These are phyloP conservation scores for Ganoderma boninense DNA, from an alignment of 1,284 basidiomycete genomes.

Conservation along the genomic window DNA sequence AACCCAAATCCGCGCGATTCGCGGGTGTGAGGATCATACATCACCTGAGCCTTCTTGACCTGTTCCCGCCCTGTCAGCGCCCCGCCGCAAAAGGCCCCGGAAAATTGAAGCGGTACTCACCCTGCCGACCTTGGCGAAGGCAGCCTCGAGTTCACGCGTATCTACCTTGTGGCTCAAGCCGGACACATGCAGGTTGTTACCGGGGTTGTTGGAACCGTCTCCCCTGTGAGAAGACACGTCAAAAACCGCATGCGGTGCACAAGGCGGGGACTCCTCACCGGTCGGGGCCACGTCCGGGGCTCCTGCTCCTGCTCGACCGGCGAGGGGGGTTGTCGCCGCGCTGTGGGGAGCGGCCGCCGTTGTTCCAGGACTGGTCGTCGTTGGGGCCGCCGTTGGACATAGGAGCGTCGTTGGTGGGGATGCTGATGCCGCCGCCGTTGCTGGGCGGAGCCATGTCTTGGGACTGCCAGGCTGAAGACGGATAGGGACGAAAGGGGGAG, in stretches of 20 bases:
- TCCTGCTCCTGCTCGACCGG: constrained; percentile 76
- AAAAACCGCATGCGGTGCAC: background rate
- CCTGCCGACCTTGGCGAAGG: constrained; percentile 90
- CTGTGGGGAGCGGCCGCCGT: constrained; percentile 54
- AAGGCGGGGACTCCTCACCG: constrained; percentile 50
- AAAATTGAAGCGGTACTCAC: constrained; percentile 56
- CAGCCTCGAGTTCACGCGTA: constrained; percentile 86
- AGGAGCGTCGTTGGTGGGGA: constrained; percentile 64
- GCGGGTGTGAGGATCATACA: constrained; percentile 96
- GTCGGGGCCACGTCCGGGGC: constrained; percentile 63
- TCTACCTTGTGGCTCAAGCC: constrained; percentile 84
- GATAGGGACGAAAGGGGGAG: constrained; percentile 24
- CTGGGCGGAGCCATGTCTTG: constrained; percentile 76
- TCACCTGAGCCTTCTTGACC: constrained; percentile 92
- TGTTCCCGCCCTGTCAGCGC: constrained; percentile 38
- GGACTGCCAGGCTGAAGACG: constrained; percentile 74
- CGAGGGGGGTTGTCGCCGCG: constrained; percentile 59
- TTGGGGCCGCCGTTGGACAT: constrained; percentile 50
- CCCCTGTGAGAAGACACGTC: constrained; percentile 32
- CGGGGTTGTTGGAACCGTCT: constrained; percentile 75
- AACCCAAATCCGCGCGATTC: constrained; percentile 98
- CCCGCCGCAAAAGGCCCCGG: background rate
- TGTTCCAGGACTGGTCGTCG: constrained; percentile 53
- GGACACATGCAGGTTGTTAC: constrained; percentile 97
- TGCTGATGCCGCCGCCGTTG: constrained; percentile 67